Base-by-base conservation (phyloP, 176 grass and related monocot genomes). In the Musa itinerans region DNA sequence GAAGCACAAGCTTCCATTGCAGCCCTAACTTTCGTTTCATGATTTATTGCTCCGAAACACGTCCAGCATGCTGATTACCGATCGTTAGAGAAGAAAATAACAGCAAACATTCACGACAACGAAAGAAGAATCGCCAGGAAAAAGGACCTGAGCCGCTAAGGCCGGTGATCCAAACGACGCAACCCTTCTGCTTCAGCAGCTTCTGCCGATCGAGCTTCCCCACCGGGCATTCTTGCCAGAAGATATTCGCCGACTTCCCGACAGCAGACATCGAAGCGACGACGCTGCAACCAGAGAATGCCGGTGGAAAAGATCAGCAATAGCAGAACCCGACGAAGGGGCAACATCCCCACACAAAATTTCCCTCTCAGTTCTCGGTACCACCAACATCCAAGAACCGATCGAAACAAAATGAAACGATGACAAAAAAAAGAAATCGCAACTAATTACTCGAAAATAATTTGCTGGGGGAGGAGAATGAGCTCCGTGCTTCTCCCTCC, bases 131-230 rank as follows among this genome's bases (percentile, higher is more conserved):
- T 11, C 2, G 17, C 15, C 0, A 21, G 16, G 21, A 70, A 70
- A 9, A 15, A 34, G 6, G 11, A 70, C 68, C 68, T 50, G 68
- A 70, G 68, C 68, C 68, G 68, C 68, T 70, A 9, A 70, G 68
- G 16, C 68, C 68, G 51, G 68, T 70, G 34, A 70, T 70, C 68
- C 68, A 70, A 70, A 70, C 48, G 34, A 70, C 68, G 2, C 68
- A 70, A 21, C 68, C 68, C 68, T 22, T 70, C 43, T 70, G 68
- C 48, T 70, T 70, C 25, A 70, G 68, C 68, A 70, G 48, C 68
- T 70, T 70, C 68, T 70, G 23, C 43, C 68, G 68, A 21, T 70
- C 68, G 48, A 70, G 16, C 34, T 70, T 70, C 43, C 68, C 48
- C 9, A 70, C 68, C 43, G 17, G 68, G 48, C 68, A 70, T 70